Percentiles rank a stretch among this genome's conserved stretches.
Conservation (phyloP, 2,329 filamentous ascomycete genomes). For the Ceratocystis eucalypticola region DNA sequence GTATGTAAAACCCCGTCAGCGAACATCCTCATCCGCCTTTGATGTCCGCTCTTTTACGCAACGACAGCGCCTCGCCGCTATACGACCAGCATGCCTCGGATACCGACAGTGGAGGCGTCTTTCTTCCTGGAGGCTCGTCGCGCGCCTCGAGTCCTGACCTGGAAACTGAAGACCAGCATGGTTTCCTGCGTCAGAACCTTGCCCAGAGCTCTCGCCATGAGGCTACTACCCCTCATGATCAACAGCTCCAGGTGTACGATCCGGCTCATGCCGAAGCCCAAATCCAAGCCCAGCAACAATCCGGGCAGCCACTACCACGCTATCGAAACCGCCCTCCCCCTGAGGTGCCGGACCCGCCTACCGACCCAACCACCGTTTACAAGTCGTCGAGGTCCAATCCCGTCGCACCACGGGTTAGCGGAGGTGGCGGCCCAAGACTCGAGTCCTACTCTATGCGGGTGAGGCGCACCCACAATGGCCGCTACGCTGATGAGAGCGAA, state of each 20-base stretch:
- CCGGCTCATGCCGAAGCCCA: neutral
- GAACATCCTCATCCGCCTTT: neutral
- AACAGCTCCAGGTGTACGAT: neutral
- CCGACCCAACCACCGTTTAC: neutral
- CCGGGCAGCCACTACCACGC: neutral
- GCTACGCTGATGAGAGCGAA: neutral
- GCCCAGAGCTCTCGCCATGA: neutral
- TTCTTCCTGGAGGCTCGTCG: conserved; percentile 14
- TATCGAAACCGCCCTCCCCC: neutral
- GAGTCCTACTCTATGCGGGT: conserved; percentile 9
- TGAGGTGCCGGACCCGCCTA: neutral
- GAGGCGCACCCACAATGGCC: neutral
- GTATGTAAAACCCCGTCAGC: neutral
- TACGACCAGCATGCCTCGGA: conserved; percentile 19
- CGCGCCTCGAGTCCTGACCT: conserved; percentile 14
- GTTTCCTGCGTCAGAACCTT: neutral
- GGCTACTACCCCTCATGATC: neutral
- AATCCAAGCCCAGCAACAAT: neutral
- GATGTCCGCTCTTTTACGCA: conserved; percentile 9
- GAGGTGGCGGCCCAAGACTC: neutral
- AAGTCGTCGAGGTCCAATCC: neutral
- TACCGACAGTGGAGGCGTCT: conserved; percentile 16
- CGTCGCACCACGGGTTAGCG: neutral
- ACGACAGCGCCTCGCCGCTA: conserved; percentile 15
- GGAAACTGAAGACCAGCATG: neutral